Conservation (phyloP, 176 grass and related monocot genomes). For the Eleusine coracana region DNA sequence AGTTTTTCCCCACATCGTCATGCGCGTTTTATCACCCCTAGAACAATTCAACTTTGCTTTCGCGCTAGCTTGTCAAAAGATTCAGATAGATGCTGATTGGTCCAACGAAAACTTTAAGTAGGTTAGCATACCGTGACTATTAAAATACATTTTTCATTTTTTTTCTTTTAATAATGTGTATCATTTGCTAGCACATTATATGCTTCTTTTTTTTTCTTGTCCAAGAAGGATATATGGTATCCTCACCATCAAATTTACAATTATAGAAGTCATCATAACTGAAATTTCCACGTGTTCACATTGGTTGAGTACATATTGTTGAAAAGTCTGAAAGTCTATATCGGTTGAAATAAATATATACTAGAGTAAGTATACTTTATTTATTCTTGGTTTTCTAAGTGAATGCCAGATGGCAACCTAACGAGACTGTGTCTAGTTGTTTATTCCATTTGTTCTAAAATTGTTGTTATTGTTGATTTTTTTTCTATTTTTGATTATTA, state of each 20-base stretch:
- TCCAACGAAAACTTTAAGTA: background rate
- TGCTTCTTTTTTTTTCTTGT: background rate
- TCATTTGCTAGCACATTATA: background rate
- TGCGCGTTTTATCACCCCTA: background rate
- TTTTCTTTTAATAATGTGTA: background rate
- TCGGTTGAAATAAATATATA: background rate
- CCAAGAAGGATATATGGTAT: background rate
- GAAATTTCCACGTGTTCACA: background rate
- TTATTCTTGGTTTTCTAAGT: background rate
- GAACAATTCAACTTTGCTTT: slow-evolving; percentile 4
- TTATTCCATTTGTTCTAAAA: background rate
- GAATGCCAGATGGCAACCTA: background rate
- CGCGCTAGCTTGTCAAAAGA: background rate
- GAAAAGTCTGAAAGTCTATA: background rate
- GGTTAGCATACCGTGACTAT: no score
- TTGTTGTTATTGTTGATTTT: no score
- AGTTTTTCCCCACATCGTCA: slow-evolving; percentile 19
- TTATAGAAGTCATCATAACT: background rate
- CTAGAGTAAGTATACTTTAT: background rate
- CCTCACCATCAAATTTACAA: background rate
- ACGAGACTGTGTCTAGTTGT: background rate
- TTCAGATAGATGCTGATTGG: background rate
- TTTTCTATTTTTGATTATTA: no score
- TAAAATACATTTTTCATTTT: no score
- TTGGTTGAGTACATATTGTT: background rate